Base-by-base conservation (phyloP, 73 alveolate species). In the Paramecium tetraurelia region DNA sequence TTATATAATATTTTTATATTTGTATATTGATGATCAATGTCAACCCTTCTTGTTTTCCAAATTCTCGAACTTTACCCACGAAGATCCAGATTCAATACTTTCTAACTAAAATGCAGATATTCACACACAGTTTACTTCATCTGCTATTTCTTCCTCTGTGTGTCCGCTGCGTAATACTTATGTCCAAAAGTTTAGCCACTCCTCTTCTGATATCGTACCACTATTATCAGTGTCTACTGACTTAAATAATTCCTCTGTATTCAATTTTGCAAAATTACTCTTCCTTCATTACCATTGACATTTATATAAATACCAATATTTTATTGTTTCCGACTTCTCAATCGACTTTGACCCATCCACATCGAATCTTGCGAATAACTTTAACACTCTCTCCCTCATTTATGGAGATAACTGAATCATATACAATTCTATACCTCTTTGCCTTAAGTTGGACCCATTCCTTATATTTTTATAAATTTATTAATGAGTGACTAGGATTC, bases 131-230 rank as follows among this genome's bases (percentile, higher is more conserved):
- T 38, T 53, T 89, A 89, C 94, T 48, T 89, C 94, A 7, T 89
- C 94, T 44, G 71, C 53, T 16, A 89, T 89, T 27, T 89, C 94
- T 44, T 89, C 59, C 29, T 89, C 94, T 21, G 94, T 44, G 40
- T 89, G 94, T 11, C 94, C 94, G 27, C 71, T 63, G 22, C 90
- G 76, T 27, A 59, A 46, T 14, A 89, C 94, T 71, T 29, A 77
- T 43, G 80, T 50, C 94, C 94, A 89, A 68, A 89, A 89, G 53
- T 71, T 83, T n/a, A 89, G 36, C 94, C 94, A 89, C 93, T 93
- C 96, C 22, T 96, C 97, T 71, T 93, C 90, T 0, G 95, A 92
- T 35, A 92, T 84, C 2, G 93, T 92, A 5, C 95, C 95, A 40
- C 70, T 84, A 48, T 77, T 77, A 38, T 92, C 95, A 20, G 92